Evolutionary conservation across 495 filamentous ascomycete genomes (phyloP).

Genomic region (Podospora pseudocomata): DNA sequence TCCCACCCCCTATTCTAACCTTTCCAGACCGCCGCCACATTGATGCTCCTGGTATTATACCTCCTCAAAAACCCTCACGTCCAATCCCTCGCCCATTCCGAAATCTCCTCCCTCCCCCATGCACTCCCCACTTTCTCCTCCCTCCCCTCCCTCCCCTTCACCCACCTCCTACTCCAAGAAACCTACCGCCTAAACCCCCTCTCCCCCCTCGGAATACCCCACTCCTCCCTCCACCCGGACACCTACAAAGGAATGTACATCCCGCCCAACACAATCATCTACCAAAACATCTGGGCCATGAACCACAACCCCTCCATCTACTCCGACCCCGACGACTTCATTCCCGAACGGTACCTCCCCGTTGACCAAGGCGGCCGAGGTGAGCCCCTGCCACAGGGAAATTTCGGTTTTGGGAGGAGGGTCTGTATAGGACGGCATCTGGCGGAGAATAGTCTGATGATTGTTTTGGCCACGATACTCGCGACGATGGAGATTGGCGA

Average conservation of each 20-base stretch:
- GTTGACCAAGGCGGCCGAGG: constrained; percentile 44
- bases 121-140: constrained; percentile 52
- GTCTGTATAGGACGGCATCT: constrained; percentile 31
- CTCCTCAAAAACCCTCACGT: constrained; percentile 44
- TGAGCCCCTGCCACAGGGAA: constrained; percentile 48
- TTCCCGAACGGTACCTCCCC: constrained; percentile 45
- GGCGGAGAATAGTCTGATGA: constrained; percentile 33
- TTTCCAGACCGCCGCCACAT: constrained; percentile 37
- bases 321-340: constrained; percentile 38
- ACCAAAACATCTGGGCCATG: constrained; percentile 49
- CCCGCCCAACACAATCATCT: constrained; percentile 34
- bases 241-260: constrained; percentile 37
- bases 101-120: constrained; percentile 51
- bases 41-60: constrained; percentile 41
- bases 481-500: constrained; percentile 29
- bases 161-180: constrained; percentile 52
- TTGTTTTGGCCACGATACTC: constrained; percentile 29
- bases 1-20: neutral
- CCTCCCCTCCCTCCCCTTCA: constrained; percentile 50
- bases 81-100: constrained; percentile 52
- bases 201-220: constrained; percentile 57
- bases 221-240: constrained; percentile 53
- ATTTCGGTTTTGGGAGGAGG: constrained; percentile 52
- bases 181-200: constrained; percentile 60
- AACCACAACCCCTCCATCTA: constrained; percentile 40